Percentiles rank a stretch among this genome's conserved stretches.
Conservation (phyloP, 2,329 filamentous ascomycete genomes). For the Cordyceps cateniannulata region DNA sequence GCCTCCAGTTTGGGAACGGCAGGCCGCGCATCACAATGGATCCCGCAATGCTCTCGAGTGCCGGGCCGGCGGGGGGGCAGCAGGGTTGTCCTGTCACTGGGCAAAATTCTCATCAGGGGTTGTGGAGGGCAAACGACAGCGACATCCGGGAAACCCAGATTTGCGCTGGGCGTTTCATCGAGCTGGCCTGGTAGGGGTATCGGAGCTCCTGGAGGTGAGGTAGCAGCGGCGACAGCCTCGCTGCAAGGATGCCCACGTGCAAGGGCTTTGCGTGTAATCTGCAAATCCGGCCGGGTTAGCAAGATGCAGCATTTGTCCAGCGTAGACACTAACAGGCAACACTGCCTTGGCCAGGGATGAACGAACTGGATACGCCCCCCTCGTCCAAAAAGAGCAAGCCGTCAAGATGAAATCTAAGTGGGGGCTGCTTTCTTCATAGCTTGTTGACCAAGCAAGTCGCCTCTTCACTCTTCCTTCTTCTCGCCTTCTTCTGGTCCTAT, state of each 20-base stretch:
- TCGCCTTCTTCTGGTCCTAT: neutral
- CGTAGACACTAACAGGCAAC: neutral
- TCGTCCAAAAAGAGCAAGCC: neutral
- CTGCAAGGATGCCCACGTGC: neutral
- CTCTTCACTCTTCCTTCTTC: no score
- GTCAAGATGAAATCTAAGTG: neutral
- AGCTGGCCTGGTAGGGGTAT: conserved; percentile 1
- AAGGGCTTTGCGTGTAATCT: neutral
- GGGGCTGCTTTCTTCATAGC: neutral
- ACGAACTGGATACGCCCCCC: neutral
- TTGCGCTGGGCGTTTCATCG: neutral
- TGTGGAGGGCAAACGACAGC: neutral
- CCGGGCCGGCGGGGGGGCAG: neutral
- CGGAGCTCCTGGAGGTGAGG: neutral
- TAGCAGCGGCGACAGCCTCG: neutral
- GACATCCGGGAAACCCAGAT: neutral
- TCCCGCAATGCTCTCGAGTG: neutral
- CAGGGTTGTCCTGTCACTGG: neutral
- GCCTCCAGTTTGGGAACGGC: neutral
- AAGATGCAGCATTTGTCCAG: neutral
- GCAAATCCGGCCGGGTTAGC: neutral
- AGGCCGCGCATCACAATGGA: neutral
- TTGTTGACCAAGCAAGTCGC: neutral
- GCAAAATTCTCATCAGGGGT: neutral
- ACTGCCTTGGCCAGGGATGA: neutral